These are phyloP conservation scores for Stevia rebaudiana DNA, from an alignment of 140 eudicot genomes.

Conservation along the genomic window DNA sequence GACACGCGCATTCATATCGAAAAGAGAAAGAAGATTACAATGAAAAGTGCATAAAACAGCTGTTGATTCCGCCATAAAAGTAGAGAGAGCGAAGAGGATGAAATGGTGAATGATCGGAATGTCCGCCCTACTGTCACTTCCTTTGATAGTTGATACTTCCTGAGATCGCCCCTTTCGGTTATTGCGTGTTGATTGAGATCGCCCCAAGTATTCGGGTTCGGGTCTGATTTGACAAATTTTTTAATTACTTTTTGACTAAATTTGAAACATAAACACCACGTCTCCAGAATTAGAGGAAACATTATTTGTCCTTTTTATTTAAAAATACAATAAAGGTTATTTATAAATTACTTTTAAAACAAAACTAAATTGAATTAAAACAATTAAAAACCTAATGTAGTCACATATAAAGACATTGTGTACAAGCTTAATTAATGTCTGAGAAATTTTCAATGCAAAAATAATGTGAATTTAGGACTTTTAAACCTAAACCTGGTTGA, in stretches of 20 bases:
- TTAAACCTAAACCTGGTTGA: no score
- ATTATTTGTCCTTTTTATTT: no score
- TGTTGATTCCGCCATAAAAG: constrained; percentile 47
- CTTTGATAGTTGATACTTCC: no score
- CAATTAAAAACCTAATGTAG: no score
- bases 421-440: no score
- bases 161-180: neutral
- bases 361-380: no score
- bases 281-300: neutral
- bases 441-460: no score
- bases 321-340: no score
- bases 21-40: constrained; percentile 25
- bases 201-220: neutral
- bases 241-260: neutral
- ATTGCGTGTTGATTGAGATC: neutral
- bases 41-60: constrained; percentile 46
- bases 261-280: neutral
- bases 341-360: no score
- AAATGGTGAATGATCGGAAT: constrained; percentile 4
- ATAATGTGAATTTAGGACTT: no score
- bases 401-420: no score
- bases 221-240: neutral
- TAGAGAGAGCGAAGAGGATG: neutral
- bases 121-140: neutral
- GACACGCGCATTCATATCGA: neutral